Conservation (phyloP, 768 basidiomycete species). For the Sarcodon sp. region DNA sequence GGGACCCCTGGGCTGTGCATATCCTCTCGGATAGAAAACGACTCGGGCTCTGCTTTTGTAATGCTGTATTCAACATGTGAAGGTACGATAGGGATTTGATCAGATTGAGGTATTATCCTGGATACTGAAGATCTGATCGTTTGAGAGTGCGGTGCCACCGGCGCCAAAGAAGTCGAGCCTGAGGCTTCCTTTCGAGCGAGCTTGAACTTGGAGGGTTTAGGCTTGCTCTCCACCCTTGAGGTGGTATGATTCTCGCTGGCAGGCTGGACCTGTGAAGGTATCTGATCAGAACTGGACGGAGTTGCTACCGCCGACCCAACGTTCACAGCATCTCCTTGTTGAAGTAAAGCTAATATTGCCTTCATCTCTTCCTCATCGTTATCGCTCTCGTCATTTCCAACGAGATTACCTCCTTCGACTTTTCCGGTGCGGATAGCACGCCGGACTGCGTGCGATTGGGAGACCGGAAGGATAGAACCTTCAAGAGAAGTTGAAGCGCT, state of each 20-base stretch:
- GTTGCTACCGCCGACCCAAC: conserved; percentile 10
- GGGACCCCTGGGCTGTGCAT: not conserved
- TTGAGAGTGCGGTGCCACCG: too few species aligned
- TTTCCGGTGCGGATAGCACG: conserved; percentile 17
- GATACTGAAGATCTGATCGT: too few species aligned
- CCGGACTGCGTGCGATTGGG: conserved; percentile 12
- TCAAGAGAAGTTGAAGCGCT: conserved; percentile 13
- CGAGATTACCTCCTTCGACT: conserved; percentile 13
- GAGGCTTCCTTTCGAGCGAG: too few species aligned
- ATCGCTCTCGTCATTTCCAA: conserved; percentile 17
- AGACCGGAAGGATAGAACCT: conserved; percentile 15
- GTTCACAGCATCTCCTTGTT: conserved; percentile 18
- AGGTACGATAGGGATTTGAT: not conserved
- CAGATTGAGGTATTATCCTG: too few species aligned
- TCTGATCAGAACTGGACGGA: not conserved
- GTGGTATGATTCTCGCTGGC: too few species aligned
- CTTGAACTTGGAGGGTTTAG: too few species aligned
- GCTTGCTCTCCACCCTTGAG: too few species aligned
- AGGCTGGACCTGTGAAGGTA: too few species aligned
- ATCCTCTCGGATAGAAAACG: not conserved
- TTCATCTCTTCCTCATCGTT: conserved; percentile 14
- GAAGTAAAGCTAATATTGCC: conserved; percentile 15
- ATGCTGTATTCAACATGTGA: not conserved
- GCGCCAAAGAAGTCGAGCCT: too few species aligned
- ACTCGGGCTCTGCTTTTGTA: not conserved